These are phyloP conservation scores for Acacia acuminata DNA, from an alignment of 306 rosid genomes.

Conservation along the genomic window DNA sequence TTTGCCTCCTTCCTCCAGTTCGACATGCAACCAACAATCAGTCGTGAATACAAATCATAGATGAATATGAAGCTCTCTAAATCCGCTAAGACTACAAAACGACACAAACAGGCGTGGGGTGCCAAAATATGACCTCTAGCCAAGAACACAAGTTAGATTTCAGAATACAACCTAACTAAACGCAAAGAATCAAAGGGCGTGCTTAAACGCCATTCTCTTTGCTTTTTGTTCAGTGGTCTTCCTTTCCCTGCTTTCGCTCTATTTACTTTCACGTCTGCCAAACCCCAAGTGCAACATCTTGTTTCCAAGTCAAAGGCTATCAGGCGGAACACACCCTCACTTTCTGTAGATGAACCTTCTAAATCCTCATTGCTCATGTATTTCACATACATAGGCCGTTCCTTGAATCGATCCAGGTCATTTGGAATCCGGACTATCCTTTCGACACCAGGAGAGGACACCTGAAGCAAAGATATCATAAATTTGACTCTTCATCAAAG, in stretches of 20 bases:
- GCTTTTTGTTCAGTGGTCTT: slow-evolving; percentile 86
- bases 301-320: slow-evolving; percentile 77
- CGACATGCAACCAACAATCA: neutral
- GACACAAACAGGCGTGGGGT: neutral
- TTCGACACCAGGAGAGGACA: slow-evolving; percentile 98
- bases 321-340: slow-evolving; percentile 79
- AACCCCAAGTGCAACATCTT: slow-evolving; percentile 77
- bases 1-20: neutral
- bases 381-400: slow-evolving; percentile 77
- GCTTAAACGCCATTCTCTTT: slow-evolving; percentile 79
- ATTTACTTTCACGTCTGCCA: slow-evolving; percentile 80
- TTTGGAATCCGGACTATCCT: slow-evolving; percentile 76
- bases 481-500: neutral
- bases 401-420: slow-evolving; percentile 87
- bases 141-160: slow-evolving; percentile 35
- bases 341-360: slow-evolving; percentile 54
- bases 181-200: slow-evolving; percentile 70
- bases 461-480: slow-evolving; percentile 50
- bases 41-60: neutral
- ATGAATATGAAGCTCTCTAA: slow-evolving; percentile 5
- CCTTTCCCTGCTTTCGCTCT: slow-evolving; percentile 94
- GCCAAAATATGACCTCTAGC: neutral
- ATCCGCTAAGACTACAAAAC: neutral
- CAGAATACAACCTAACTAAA: slow-evolving; percentile 80
- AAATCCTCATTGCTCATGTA: slow-evolving; percentile 45